Percentiles rank a stretch among this genome's conserved stretches.
phyloP scores from a whole-genome alignment of 2,329 filamentous ascomycete genomes.

The Berkeleyomyces basicola region DNA sequence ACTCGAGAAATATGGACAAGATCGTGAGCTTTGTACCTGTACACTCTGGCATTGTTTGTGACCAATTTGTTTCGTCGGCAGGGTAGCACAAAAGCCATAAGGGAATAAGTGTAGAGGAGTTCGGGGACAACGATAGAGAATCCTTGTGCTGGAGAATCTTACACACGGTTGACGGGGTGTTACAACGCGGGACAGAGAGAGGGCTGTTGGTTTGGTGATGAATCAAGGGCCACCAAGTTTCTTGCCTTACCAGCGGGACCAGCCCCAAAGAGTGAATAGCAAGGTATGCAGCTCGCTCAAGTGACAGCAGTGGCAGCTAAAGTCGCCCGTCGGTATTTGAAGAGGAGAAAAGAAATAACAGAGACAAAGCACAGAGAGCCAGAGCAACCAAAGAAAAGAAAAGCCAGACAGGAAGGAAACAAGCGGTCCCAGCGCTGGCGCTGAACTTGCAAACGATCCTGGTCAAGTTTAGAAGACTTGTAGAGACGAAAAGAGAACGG shows the following conservation, averaged over 20 bases:
- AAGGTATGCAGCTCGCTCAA: background rate
- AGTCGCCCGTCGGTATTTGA: background rate
- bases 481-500: background rate
- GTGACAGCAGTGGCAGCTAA: background rate
- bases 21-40: background rate
- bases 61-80: background rate
- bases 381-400: background rate
- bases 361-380: background rate
- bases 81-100: background rate
- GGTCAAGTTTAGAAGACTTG: background rate
- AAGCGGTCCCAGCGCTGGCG: background rate
- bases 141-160: background rate
- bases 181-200: background rate
- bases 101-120: background rate
- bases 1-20: background rate
- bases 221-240: background rate
- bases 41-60: background rate
- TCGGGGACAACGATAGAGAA: background rate
- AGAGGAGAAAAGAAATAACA: background rate
- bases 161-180: background rate
- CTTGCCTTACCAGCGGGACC: background rate
- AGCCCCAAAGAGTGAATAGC: background rate
- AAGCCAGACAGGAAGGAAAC: background rate
- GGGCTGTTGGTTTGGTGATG: background rate
- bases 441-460: background rate